These are phyloP conservation scores for Umbelopsis sp. DNA, from an alignment of 371 early-diverging fungal species.

Conservation along the genomic window DNA sequence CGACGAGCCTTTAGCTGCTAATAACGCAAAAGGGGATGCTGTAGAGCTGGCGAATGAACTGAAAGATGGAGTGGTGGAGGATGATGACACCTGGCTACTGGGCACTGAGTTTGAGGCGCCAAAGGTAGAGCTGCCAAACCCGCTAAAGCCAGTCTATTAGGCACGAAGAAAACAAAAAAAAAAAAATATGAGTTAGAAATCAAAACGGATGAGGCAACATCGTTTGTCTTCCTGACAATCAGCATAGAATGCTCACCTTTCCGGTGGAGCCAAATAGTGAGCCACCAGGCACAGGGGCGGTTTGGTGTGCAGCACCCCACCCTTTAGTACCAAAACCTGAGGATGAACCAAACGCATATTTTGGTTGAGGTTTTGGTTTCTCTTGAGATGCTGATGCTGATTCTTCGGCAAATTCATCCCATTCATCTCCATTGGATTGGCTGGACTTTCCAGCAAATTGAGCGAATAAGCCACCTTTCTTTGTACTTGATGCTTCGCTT, in stretches of 20 bases:
- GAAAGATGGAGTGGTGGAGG: conserved; percentile 32
- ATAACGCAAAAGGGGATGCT: conserved; percentile 42
- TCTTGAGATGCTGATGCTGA: conserved; percentile 18
- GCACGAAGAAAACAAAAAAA: background rate
- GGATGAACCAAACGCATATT: conserved; percentile 52
- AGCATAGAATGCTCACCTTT: background rate
- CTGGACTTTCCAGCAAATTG: conserved; percentile 40
- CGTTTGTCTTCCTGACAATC: no score
- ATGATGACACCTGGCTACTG: conserved; percentile 12
- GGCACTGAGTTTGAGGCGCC: conserved; percentile 16
- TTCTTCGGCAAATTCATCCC: conserved; percentile 52
- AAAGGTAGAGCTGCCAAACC: conserved; percentile 32
- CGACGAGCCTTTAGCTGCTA: conserved; percentile 31
- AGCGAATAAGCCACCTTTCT: conserved; percentile 17
- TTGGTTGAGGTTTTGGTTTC: conserved; percentile 30
- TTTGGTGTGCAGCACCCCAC: conserved; percentile 38
- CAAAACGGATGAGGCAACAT: background rate
- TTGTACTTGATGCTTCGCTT: background rate
- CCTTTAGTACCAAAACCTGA: conserved; percentile 53
- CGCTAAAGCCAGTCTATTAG: conserved; percentile 33
- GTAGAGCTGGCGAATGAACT: conserved; percentile 46
- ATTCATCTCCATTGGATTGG: conserved; percentile 34
- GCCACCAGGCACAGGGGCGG: conserved; percentile 29
- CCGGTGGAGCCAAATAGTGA: conserved; percentile 15
- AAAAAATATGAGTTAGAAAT: background rate